Conservation (phyloP, 805 yeast species). For the Metschnikowia picachoensis region DNA sequence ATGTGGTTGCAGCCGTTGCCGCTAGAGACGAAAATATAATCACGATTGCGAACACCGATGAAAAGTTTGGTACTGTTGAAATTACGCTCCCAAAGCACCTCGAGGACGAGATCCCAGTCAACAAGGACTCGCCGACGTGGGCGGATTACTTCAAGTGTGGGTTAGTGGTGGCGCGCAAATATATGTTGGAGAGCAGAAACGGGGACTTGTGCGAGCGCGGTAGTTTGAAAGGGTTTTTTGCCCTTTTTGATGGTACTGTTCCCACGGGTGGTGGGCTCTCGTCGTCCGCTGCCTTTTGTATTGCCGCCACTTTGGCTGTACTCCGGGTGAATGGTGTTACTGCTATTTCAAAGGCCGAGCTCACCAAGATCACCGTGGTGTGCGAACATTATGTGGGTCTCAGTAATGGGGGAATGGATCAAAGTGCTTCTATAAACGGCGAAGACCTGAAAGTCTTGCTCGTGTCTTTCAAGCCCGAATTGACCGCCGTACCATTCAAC, state of each 20-base stretch:
- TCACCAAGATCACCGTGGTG: constrained; percentile 57
- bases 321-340: constrained; percentile 48
- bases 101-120: constrained; percentile 41
- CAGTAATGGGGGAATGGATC: constrained; percentile 80
- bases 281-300: constrained; percentile 70
- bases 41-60: constrained; percentile 30
- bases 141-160: constrained; percentile 69
- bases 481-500: constrained; percentile 50
- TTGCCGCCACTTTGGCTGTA: constrained; percentile 56
- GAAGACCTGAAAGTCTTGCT: constrained; percentile 53
- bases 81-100: constrained; percentile 44
- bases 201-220: constrained; percentile 22
- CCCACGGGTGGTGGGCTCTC: constrained; percentile 73
- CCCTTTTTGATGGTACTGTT: constrained; percentile 58
- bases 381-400: constrained; percentile 72
- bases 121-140: constrained; percentile 53
- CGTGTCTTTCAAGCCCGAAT: constrained; percentile 57
- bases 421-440: constrained; percentile 67
- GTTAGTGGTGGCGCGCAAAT: constrained; percentile 53
- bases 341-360: constrained; percentile 44
- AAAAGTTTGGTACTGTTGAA: constrained; percentile 33
- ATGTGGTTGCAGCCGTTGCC: constrained; percentile 52
- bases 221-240: constrained; percentile 44
- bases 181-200: constrained; percentile 18
- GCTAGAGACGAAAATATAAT: constrained; percentile 12